Conservation (phyloP, 2,329 filamentous ascomycete species). For the Stachybotrys echinatus region DNA sequence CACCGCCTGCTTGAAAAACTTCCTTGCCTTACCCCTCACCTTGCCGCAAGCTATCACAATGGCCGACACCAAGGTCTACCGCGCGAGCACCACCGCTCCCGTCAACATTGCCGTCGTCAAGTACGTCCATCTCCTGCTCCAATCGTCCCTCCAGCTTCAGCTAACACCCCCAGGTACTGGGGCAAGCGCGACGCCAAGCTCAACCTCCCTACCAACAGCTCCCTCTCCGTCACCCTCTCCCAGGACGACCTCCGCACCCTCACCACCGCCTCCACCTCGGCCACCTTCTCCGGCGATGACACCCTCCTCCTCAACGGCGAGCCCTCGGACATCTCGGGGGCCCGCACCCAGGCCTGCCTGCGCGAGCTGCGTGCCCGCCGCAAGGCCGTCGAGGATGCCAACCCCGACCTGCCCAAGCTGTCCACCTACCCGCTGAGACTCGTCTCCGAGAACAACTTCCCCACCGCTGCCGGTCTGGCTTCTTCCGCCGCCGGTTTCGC, state of each 20-base stretch:
- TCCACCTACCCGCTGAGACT: constrained; percentile 73
- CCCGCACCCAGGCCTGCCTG: constrained; percentile 92
- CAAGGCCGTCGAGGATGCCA: constrained; percentile 63
- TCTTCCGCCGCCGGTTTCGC: constrained; percentile 67
- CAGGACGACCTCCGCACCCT: constrained; percentile 91
- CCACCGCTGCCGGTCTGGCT: constrained; percentile 86
- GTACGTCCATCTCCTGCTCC: constrained; percentile 35
- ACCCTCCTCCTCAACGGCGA: constrained; percentile 80
- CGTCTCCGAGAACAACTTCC: constrained; percentile 98
- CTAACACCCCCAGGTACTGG: constrained; percentile 58
- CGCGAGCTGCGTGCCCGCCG: constrained; percentile 77
- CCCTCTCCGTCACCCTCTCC: constrained; percentile 91
- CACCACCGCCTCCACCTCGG: constrained; percentile 88
- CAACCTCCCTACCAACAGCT: constrained; percentile 97
- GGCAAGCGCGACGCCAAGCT: constrained; percentile 91
- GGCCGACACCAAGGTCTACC: constrained; percentile 62
- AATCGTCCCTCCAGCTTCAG: neutral
- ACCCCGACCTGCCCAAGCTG: constrained; percentile 76
- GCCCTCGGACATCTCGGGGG: constrained; percentile 76
- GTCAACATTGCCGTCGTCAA: constrained; percentile 99
- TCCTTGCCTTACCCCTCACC: constrained; percentile 2
- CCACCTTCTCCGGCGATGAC: constrained; percentile 60
- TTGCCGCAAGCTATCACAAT: constrained; percentile 21
- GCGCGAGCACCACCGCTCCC: constrained; percentile 91
- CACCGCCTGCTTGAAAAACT: too few relatives aligned